Base-by-base conservation (phyloP, 2,329 filamentous ascomycete genomes). In the Plenodomus biglobosus region DNA sequence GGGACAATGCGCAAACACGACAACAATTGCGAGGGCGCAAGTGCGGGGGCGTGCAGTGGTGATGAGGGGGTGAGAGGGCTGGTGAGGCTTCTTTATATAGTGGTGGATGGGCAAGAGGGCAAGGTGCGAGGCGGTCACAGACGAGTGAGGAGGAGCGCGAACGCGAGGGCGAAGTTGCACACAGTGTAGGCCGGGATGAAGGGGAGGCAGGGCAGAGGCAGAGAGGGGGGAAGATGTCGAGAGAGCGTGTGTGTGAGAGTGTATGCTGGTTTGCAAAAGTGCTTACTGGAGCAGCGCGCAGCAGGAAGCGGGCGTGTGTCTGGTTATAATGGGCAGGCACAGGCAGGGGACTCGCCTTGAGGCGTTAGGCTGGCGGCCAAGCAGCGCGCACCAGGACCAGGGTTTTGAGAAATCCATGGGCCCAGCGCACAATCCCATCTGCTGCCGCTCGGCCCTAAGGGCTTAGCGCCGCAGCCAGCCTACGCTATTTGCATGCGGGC, bases 381-480 rank as follows among this genome's bases (percentile, higher is more conserved):
- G 50, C 50, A 39, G 39, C 17, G 15, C 11, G 36, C 27, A 42
- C 55, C 50, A 43, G 55, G 55, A 55, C 49, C 55, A 58, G 53
- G 55, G 55, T 48, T 43, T 56, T 48, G 42, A 53, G 48, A 58
- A 53, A 43, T 42, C 48, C 49, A 55, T 58, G 48, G n/a, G 27
- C 27, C 27, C 27, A 50, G 46, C 40, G 41, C 39, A 45, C 45
- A 52, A 32, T 32, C 27, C 48, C 41, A 46, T 46, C 44, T 49
- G 44, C 41, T 50, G 44, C 48, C 44, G 42, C 38, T 24, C 46
- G 48, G 48, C 46, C 46, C 44, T 49, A 42, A 42, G 38, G 41
- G 40, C 46, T 58, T 53, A 47, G 52, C 44, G 15, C 18, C 18
- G 21, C 18, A 40, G 48, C 37, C 10, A n/a, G 39, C 39, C 22